Base-by-base conservation (phyloP, 495 filamentous ascomycete species). In the Aspergillus baeticus region DNA sequence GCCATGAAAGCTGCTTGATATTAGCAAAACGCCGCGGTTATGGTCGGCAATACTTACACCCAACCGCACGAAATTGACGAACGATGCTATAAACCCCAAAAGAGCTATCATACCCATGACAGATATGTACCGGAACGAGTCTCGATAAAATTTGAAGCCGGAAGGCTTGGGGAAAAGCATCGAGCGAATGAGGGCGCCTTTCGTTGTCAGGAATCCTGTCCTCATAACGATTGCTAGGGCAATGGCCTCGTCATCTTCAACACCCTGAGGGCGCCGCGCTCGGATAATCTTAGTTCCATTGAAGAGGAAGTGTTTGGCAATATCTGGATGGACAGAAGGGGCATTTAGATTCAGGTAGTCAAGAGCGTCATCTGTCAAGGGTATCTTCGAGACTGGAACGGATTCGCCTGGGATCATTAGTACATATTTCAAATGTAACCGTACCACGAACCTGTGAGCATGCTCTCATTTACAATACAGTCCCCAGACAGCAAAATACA, bases 91-190 rank as follows among this genome's bases (percentile, higher is more conserved):
- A 67, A 99, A 99, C 2, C 95, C 95, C 49, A 96, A 65, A 44
- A 85, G 65, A 22, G 95, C 95, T 59, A 99, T 86, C n/a, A 84
- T 70, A 42, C 80, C 93, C 95, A 99, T 98, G 33, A 99, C 95
- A 6, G 90, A 92, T 57, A 99, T 97, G 66, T 98, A 99, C 21
- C 92, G 86, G 66, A 99, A 99, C 4, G 95, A 97, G 66, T 99
- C 95, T 15, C 90, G 81, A 66, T 99, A 98, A 65, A 99, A 98
- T 63, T 94, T 97, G 80, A 99, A 98, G 1, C 91, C 92, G 20
- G 92, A 95, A 0, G 95, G 95, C 63, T 97, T 98, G 0, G 95
- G 95, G 67, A 99, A 98, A 26, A 99, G 85, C 92, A 99, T 99
- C 1, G 95, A 97, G 20, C 95, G 89, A 57, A 99, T 92, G 10